Evolutionary conservation across 345 rosid genomes (phyloP).

Genomic region (Euphorbia tirucalli): DNA sequence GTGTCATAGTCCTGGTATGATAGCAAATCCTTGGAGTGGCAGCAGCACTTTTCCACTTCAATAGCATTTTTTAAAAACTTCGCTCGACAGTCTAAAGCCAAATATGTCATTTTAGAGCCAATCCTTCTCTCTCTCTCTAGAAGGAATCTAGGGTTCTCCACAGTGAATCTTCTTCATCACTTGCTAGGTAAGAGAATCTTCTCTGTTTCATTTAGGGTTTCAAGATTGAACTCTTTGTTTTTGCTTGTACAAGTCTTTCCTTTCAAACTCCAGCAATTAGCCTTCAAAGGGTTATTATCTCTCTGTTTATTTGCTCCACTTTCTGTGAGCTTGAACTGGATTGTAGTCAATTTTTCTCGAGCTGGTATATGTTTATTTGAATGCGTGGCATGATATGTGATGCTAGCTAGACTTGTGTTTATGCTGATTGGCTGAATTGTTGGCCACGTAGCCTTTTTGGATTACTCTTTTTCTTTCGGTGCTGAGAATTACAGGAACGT

Average conservation of each 20-base stretch:
- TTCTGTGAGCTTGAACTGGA: conserved; percentile 7
- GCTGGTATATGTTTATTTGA: background rate
- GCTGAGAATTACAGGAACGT: background rate
- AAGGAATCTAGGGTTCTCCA: conserved; percentile 28
- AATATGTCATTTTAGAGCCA: conserved; percentile 1
- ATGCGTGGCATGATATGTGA: background rate
- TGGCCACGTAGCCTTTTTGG: background rate
- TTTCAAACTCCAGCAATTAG: background rate
- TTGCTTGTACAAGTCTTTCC: background rate
- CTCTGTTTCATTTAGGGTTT: conserved; percentile 12
- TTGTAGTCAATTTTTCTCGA: background rate
- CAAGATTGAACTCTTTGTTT: background rate
- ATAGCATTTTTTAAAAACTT: background rate
- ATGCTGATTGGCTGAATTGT: background rate
- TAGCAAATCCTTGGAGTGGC: background rate
- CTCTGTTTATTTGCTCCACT: background rate
- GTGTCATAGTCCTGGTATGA: no score
- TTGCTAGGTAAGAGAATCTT: conserved; percentile 20
- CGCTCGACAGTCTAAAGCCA: background rate
- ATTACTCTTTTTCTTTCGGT: background rate
- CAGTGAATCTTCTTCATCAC: conserved; percentile 18
- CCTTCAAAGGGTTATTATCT: background rate
- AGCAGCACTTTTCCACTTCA: background rate
- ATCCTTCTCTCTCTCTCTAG: conserved; percentile 8
- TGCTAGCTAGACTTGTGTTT: conserved; percentile 10